Evolutionary conservation across 2,329 filamentous ascomycete genomes (phyloP), one percentile per base, ranked within the genome.

Genomic region (Keithomyces neogunnii): DNA sequence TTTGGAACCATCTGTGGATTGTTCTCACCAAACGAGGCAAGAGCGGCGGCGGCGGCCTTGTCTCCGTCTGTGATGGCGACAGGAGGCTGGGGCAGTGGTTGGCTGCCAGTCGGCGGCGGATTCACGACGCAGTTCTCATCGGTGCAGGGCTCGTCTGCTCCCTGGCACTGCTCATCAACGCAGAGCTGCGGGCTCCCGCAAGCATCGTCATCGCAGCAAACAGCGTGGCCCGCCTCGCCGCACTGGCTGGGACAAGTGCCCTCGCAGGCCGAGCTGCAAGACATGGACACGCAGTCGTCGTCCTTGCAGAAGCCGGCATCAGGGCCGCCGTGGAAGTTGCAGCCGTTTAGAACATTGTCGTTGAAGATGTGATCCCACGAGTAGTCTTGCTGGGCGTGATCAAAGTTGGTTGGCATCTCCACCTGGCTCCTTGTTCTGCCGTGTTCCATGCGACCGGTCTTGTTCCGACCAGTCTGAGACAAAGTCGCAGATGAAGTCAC

Each of bases 151-250:
- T 60, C 57, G 11, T 61, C 60, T 29, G 69, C 66, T 4, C 62
- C 64, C 29, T 66, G 61, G 55, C 72, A 73, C 38, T 66, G 61
- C 46, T 69, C 56, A 35, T 60, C 59, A 13, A 57, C 47, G 46
- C 59, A 61, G 19, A 58, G 48, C 26, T 60, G 49, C 56, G 60
- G 31, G 63, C 57, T 29, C 52, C 56, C 56, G 55, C 69, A 72
- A 5, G 62, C 60, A 35, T 63, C 61, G 49, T 69, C 65, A 31
- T 64, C 63, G 51, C 70, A 73, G 47, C 67, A 66, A 44, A 69
- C 60, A 46, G 56, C 63, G 26, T 60, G 60, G 29, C 61, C 60
- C 28, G 55, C 57, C 4, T 65, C 64, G 42, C 61, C 67, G 47
- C 67, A 71, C 43, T 70, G 59, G 55, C 64, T 67, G 39, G 60